Evolutionary conservation across 768 basidiomycete genomes (phyloP), one percentile per base, ranked within the genome.

Genomic region (Podaxis carcinomalis): DNA sequence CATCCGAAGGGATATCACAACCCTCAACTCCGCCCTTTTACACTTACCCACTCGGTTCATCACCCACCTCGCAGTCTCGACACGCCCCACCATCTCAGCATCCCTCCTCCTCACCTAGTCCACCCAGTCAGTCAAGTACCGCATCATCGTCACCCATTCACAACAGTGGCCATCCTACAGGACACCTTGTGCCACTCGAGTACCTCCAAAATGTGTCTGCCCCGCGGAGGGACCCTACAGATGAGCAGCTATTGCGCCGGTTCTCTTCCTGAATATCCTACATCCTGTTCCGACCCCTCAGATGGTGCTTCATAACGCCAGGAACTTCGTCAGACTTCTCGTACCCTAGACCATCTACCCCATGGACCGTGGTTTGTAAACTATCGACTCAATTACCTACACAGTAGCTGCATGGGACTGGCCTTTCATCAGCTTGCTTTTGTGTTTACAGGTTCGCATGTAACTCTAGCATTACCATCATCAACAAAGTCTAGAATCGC

Each of bases 241-340:
- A 89, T 66, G 87, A 88, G 65, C 83, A 84, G 61, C 74, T 86
- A 57, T 73, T 89, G 52, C 80, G 83, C 64, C 81, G 83, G 25
- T 85, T 89, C 67, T 75, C 78, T 42, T 75, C 74, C 5, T 73
- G 69, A 66, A 28, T 35, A 11, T 47, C 14, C 7, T 47, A 6
- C 40, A 23, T 13, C 27, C 23, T 19, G 54, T 56, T 37, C 19
- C 19, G 7, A 6, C 21, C 11, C 32, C 19, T n/a, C 44, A 62
- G 51, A 59, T 19, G 36, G 13, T 46, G 11, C 35, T 27, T 40
- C 28, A 42, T 55, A 51, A 40, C 51, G 28, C 10, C 50, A 39
- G 46, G 59, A 19, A 36, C 42, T 54, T 50, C 27, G 49, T 46
- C 50, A 19, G n/a, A 46, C 49, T 28, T 51, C 55, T 57, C 57